A percentile compares a stretch with the other conserved stretches of the same genome.
These are phyloP conservation scores for Tuber magnatum DNA, from an alignment of 495 filamentous ascomycete species.

Conservation along the genomic window DNA sequence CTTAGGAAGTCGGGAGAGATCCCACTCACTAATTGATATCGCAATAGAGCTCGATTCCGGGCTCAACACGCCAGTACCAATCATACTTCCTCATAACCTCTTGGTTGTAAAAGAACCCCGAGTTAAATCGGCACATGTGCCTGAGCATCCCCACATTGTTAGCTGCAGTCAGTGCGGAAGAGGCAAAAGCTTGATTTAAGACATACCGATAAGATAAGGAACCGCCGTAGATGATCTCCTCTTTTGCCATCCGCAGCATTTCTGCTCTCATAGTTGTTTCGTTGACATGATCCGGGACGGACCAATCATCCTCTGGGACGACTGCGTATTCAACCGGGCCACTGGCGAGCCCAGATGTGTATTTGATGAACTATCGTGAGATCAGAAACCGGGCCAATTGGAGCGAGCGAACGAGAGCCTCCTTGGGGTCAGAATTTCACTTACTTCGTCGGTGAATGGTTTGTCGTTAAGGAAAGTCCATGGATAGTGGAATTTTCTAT, in stretches of 20 bases:
- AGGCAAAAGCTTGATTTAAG: conserved; percentile 63
- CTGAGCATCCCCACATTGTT: not conserved
- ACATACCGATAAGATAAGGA: conserved; percentile 95
- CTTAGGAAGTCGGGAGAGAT: conserved; percentile 50
- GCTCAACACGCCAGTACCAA: conserved; percentile 64
- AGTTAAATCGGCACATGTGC: conserved; percentile 97
- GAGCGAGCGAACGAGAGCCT: not conserved
- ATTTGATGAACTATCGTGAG: conserved; percentile 22
- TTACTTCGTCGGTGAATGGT: conserved; percentile 69
- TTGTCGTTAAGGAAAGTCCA: conserved; percentile 98
- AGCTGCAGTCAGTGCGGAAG: not conserved
- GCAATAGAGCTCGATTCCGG: conserved; percentile 49
- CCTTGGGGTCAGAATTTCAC: not conserved
- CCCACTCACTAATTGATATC: conserved; percentile 48
- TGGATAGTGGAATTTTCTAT: conserved; percentile 96
- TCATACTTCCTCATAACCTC: conserved; percentile 80
- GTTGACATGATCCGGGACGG: conserved; percentile 79
- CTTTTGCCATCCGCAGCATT: conserved; percentile 67
- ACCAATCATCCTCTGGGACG: conserved; percentile 91
- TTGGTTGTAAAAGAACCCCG: conserved; percentile 92
- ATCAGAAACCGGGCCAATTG: not conserved
- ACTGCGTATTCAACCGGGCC: conserved; percentile 51
- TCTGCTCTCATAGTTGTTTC: conserved; percentile 74
- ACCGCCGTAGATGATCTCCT: conserved; percentile 80
- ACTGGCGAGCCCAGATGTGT: conserved; percentile 34